Evolutionary conservation across 208 protist genomes (phyloP), one percentile per base, ranked within the genome.

Genomic region (Trichomonas vaginalis): DNA sequence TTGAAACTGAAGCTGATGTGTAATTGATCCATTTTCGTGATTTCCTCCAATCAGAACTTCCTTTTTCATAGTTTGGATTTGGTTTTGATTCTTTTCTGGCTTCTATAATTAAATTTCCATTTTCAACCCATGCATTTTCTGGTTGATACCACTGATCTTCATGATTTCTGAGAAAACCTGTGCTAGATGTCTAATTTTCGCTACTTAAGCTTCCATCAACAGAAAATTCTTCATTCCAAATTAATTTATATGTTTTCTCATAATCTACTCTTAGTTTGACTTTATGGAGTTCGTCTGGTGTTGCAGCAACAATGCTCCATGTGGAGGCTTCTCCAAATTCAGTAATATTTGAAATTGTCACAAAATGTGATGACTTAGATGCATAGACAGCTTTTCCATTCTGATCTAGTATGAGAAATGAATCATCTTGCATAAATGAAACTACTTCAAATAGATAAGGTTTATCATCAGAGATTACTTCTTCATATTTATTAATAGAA

Each of bases 1-100:
- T 83, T 8, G 46, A 10, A 4, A 96, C n/a, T 3, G 87, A 95
- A 37, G 86, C 95, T n/a, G 80, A 95, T 95, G 95, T 96, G 88
- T 83, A 96, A 27, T 70, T 70, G 56, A 70, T 70, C 56, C 56
- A 70, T 27, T 70, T 2, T 4, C 56, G 56, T 12, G 17, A n/a
- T 27, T 70, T 70, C n/a, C 56, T 70, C 56, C 56, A 70, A 27
- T 70, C 56, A 27, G 56, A 32, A 27, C 56, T 70, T 12, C 21
- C 21, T 70, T 12, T 12, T 27, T 70, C 56, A 27, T 70, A 70
- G 21, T 27, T n/a, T 70, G 56, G 56, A 27, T 70, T 70, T 27
- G 56, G 56, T 27, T 70, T 70, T 6, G 17, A 12, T 27, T 70
- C 56, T 70, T 27, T 70, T 27, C n/a, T 70, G 56, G 21, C 56